These are phyloP conservation scores for Fraxinus anomala DNA, from an alignment of 257 asterid genomes.

Conservation along the genomic window DNA sequence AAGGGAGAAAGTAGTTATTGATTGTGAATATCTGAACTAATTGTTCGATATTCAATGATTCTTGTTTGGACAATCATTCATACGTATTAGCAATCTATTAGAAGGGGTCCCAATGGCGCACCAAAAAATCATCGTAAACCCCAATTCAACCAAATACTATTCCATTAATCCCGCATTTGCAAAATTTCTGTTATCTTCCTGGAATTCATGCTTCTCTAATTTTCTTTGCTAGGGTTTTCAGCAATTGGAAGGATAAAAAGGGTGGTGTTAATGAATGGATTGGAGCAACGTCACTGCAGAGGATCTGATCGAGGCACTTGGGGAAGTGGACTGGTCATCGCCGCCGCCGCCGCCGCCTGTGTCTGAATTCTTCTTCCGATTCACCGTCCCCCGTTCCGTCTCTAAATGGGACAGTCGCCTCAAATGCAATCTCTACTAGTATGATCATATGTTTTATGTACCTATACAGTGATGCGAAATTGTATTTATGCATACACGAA, in stretches of 20 bases:
- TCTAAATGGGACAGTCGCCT: constrained; percentile 57
- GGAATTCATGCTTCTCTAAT: neutral
- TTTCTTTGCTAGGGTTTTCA: constrained; percentile 40
- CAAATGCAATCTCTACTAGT: constrained; percentile 63
- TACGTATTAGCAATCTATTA: too few relatives aligned
- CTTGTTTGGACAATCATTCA: too few relatives aligned
- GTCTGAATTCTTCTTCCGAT: constrained; percentile 51
- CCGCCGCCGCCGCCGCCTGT: constrained; percentile 59
- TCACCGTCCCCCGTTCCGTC: constrained; percentile 48
- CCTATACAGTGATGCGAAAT: neutral
- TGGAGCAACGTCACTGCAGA: constrained; percentile 81
- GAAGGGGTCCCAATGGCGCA: neutral
- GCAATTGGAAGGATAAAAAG: constrained; percentile 16
- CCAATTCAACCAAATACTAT: constrained; percentile 4
- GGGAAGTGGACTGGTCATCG: constrained; percentile 60
- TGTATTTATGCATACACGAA: neutral
- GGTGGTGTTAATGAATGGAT: constrained; percentile 49
- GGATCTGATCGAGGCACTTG: constrained; percentile 53
- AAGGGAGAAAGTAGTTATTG: too few relatives aligned
- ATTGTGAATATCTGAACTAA: too few relatives aligned
- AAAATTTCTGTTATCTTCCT: neutral
- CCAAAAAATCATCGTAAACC: neutral
- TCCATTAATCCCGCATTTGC: neutral
- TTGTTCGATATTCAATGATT: too few relatives aligned
- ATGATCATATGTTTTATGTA: constrained; percentile 13